These are phyloP conservation scores for Globisporangium ultimum DNA, from an alignment of 352 stramenopile genomes.

Conservation along the genomic window DNA sequence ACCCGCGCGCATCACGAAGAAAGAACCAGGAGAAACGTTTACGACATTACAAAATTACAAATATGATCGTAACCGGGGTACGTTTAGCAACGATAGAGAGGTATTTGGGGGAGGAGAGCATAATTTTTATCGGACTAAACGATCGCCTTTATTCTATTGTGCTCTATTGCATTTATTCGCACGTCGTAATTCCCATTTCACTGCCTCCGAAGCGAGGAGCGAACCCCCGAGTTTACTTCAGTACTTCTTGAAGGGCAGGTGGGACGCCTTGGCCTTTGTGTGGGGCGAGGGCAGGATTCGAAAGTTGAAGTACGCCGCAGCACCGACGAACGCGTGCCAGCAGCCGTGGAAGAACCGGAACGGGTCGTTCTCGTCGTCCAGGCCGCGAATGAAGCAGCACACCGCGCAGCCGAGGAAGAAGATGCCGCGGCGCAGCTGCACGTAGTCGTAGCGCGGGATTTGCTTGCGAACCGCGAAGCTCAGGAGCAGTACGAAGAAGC, in stretches of 20 bases:
- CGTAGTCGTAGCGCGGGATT: conserved; percentile 52
- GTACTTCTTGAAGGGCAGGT: conserved; percentile 40
- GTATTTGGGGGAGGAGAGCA: no score
- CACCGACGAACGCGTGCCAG: conserved; percentile 74
- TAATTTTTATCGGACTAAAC: no score
- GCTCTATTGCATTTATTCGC: no score
- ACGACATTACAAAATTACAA: no score
- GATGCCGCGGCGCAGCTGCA: conserved; percentile 42
- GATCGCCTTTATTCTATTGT: no score
- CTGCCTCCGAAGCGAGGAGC: no score
- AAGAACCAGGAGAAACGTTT: no score
- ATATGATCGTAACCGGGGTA: no score
- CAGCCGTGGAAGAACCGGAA: conserved; percentile 83
- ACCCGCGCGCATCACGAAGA: background rate
- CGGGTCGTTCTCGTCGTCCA: conserved; percentile 72
- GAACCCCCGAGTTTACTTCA: background rate
- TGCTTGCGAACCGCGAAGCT: conserved; percentile 37
- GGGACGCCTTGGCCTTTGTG: conserved; percentile 14
- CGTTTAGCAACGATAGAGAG: no score
- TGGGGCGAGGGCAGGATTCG: conserved; percentile 36
- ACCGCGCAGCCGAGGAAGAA: conserved; percentile 45
- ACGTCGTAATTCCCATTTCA: no score
- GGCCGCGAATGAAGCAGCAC: conserved; percentile 52
- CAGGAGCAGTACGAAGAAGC: conserved; percentile 38
- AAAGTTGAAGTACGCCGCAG: conserved; percentile 72